These are phyloP conservation scores for Crucihimalaya himalaica DNA, from an alignment of 345 rosid species.

Conservation along the genomic window DNA sequence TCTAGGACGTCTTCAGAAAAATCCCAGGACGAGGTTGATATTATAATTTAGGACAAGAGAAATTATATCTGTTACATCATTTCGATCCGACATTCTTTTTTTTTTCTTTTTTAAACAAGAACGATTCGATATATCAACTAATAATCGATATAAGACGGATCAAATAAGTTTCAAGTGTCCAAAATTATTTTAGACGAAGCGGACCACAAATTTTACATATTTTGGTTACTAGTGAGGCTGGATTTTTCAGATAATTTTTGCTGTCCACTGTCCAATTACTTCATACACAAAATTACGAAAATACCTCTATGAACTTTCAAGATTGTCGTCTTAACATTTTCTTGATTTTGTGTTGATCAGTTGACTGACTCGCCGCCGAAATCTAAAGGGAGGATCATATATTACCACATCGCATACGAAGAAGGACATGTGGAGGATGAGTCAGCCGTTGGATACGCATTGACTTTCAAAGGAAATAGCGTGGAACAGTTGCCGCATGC, in stretches of 20 bases:
- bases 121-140: too few relatives aligned
- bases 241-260: too few relatives aligned
- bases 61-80: neutral
- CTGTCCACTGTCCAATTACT: neutral
- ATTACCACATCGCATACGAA: constrained; percentile 78
- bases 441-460: constrained; percentile 50
- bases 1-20: constrained; percentile 36
- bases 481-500: constrained; percentile 73
- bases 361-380: constrained; percentile 46
- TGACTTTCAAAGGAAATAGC: constrained; percentile 68
- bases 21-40: constrained; percentile 71
- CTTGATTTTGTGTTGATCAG: constrained; percentile 31
- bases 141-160: too few relatives aligned
- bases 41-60: neutral
- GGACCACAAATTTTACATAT: too few relatives aligned
- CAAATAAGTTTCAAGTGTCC: too few relatives aligned
- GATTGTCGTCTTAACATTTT: constrained; percentile 14
- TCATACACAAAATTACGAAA: neutral
- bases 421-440: constrained; percentile 72
- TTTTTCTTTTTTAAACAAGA: too few relatives aligned
- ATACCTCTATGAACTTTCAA: neutral
- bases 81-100: neutral
- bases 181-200: too few relatives aligned
- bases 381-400: constrained; percentile 76
- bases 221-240: too few relatives aligned